Evolutionary conservation across 2,329 filamentous ascomycete species (phyloP).

Genomic region (Magnaporthiopsis rhizophila): DNA sequence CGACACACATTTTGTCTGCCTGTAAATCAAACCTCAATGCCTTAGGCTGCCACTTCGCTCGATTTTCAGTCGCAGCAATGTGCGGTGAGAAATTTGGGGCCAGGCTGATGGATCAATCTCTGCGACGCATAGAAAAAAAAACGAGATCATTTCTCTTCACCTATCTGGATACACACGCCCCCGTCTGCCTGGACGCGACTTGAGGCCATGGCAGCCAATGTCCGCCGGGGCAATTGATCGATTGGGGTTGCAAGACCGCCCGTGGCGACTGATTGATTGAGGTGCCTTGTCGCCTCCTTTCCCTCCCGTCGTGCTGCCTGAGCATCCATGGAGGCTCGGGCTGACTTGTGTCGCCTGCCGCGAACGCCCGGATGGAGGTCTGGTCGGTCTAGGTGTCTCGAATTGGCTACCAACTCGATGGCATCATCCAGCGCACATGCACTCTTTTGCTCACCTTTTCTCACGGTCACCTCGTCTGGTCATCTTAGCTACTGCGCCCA

Average conservation of each 20-base stretch:
- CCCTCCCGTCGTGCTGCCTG: no score
- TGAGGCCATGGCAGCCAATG: neutral
- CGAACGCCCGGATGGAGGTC: no score
- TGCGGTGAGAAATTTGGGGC: neutral
- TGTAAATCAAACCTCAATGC: conserved; percentile 3
- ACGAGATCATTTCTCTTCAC: neutral
- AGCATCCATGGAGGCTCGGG: no score
- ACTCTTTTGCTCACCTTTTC: neutral
- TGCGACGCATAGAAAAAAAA: neutral
- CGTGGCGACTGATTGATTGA: neutral
- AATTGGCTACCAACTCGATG: neutral
- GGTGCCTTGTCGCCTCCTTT: neutral
- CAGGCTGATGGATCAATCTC: neutral
- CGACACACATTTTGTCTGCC: neutral
- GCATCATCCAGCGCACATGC: neutral
- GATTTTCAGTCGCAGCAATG: neutral
- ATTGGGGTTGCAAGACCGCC: neutral
- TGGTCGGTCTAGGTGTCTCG: neutral
- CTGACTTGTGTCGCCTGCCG: no score
- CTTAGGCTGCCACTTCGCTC: neutral
- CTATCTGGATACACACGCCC: no score
- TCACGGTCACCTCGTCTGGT: no score
- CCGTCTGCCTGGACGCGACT: no score
- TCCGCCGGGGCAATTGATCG: neutral
- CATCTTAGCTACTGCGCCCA: no score